These are phyloP conservation scores for Sclerotiophoma versabilis DNA, from an alignment of 2,329 filamentous ascomycete genomes.

Conservation along the genomic window DNA sequence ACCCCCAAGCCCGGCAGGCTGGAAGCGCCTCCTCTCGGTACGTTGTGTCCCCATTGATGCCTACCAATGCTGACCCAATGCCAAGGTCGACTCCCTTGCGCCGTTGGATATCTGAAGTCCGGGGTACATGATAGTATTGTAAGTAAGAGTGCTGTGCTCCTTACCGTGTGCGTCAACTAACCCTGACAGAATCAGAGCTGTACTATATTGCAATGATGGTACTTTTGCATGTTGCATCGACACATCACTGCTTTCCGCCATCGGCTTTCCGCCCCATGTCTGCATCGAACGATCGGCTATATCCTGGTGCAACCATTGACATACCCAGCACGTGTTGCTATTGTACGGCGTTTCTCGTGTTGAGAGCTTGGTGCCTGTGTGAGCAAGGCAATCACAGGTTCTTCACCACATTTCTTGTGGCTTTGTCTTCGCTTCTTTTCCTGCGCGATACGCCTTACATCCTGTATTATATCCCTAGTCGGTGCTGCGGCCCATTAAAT, in stretches of 20 bases:
- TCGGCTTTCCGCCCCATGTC: neutral
- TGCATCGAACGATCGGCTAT: neutral
- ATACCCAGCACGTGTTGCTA: slow-evolving; percentile 1
- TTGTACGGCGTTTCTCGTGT: neutral
- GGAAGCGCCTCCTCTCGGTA: slow-evolving; percentile 32
- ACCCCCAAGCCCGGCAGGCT: slow-evolving; percentile 48
- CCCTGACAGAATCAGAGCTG: neutral
- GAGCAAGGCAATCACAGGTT: neutral
- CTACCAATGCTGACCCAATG: slow-evolving; percentile 20
- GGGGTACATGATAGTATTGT: slow-evolving; percentile 12
- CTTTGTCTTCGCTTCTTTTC: neutral
- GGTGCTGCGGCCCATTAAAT: neutral
- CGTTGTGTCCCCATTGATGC: slow-evolving; percentile 15
- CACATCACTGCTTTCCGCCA: neutral
- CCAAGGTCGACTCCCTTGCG: slow-evolving; percentile 31
- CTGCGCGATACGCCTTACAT: slow-evolving; percentile 7
- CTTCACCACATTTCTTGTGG: neutral
- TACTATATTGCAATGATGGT: neutral
- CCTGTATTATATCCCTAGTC: slow-evolving; percentile 11
- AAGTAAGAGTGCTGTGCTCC: neutral
- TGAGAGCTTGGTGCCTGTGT: neutral
- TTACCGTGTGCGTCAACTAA: neutral
- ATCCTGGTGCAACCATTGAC: neutral
- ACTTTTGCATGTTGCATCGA: neutral
- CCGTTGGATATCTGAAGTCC: slow-evolving; percentile 18